Evolutionary conservation across 2,329 filamentous ascomycete genomes (phyloP), one percentile per base, ranked within the genome.

Genomic region (Colletotrichum gloeosporioides): DNA sequence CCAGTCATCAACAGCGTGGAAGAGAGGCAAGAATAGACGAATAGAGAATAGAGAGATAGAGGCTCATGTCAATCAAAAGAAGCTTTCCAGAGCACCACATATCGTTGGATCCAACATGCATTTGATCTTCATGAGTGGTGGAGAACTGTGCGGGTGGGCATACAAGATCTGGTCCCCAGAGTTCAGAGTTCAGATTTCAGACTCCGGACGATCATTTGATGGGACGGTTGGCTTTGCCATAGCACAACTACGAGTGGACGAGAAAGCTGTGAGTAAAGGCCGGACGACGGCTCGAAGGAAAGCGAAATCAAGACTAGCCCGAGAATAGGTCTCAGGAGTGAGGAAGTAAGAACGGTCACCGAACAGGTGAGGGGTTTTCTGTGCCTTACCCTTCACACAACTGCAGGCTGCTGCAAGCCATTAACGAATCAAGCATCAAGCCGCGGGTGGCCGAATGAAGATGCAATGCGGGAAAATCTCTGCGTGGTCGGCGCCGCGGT

Each of bases 391-490:
- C 13, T 53, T 29, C 55, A n/a, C 32, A 44, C 34, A 44, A 61
- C 55, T 44, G 22, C 55, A 36, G n/a, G 22, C 36, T 61, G 27
- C 59, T 65, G 65, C 74, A 69, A 59, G 55, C 63, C 57, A 63
- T 76, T 25, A 64, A 75, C 59, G 27, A 39, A 34, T 65, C n/a
- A 29, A 31, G 44, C 44, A 49, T 49, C 44, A 49, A 13, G 44
- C 13, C 34, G 61, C 64, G 29, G 27, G 67, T 27, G 25, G 27
- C 15, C 71, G 44, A 39, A 55, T 55, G 57, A 29, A 49, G 61
- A 71, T 39, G 57, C 27, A 15, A 63, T 63, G 34, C 59, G n/a
- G 34, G 36, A 62, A 69, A 74, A 74, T 73, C 57, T 73, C 55
- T 69, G 64, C 70, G 39, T 34, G 31, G 31, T 34, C 18, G 31